Conservation (phyloP, 2,329 filamentous ascomycete species). For the Hypoxylon sp. region DNA sequence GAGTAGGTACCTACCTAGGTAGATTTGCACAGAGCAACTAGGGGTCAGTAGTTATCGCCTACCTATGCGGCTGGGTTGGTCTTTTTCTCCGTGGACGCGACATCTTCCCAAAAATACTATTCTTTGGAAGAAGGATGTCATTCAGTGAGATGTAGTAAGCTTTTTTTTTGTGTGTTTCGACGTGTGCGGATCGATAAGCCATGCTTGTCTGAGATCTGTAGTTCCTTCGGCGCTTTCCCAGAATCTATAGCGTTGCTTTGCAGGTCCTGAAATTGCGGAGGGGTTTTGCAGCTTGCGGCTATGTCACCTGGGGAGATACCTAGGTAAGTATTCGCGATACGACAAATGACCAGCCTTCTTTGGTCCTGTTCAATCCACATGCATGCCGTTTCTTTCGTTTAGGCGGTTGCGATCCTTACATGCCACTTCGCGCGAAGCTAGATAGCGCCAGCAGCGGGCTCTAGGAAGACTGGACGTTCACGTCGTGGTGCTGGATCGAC, state of each 20-base stretch:
- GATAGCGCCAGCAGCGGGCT: slow-evolving; percentile 9
- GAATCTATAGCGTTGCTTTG: slow-evolving; percentile 40
- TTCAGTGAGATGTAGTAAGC: slow-evolving; percentile 35
- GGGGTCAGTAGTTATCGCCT: slow-evolving; percentile 6
- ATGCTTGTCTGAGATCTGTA: slow-evolving; percentile 25
- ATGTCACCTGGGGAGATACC: slow-evolving; percentile 41
- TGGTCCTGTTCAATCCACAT: slow-evolving; percentile 11
- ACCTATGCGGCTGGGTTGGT: slow-evolving; percentile 9
- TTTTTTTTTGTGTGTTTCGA: slow-evolving; percentile 36
- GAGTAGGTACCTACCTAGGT: too few species aligned
- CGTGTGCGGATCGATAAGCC: slow-evolving; percentile 30
- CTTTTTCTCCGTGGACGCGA: slow-evolving; percentile 19
- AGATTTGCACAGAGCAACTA: slow-evolving; percentile 3
- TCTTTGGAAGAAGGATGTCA: slow-evolving; percentile 21
- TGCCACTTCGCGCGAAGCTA: slow-evolving; percentile 19
- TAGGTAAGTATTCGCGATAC: slow-evolving; percentile 28
- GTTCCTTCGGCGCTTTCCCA: slow-evolving; percentile 30
- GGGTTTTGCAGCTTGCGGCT: slow-evolving; percentile 43
- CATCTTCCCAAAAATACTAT: slow-evolving; percentile 19
- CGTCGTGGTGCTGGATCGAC: slow-evolving; percentile 2
- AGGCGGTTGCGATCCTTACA: slow-evolving; percentile 15
- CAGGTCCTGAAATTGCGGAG: slow-evolving; percentile 43
- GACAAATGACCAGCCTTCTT: slow-evolving; percentile 16
- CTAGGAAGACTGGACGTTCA: slow-evolving; percentile 11
- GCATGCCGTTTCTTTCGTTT: slow-evolving; percentile 18